phyloP scores from a whole-genome alignment of 352 stramenopile genomes.

The Globisporangium splendens region DNA sequence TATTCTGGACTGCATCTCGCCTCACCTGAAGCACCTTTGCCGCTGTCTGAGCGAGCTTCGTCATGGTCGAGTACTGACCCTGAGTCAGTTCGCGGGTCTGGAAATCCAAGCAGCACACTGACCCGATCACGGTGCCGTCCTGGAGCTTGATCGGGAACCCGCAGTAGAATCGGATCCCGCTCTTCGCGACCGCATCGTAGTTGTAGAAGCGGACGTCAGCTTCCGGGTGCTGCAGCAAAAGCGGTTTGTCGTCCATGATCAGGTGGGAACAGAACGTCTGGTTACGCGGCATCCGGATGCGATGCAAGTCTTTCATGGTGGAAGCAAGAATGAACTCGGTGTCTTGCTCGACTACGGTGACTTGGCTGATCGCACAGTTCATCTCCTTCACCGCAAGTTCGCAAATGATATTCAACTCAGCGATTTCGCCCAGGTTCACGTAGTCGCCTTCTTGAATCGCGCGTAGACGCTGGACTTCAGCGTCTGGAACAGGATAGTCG shows the following conservation, averaged over 20 bases:
- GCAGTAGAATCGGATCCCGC: constrained; percentile 50
- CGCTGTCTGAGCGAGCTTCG: no score
- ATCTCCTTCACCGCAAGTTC: constrained; percentile 38
- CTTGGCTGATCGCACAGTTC: constrained; percentile 33
- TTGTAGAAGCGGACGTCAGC: constrained; percentile 5
- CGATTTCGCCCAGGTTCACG: constrained; percentile 31
- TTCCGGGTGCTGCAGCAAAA: constrained; percentile 50
- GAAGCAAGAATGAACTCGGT: constrained; percentile 35
- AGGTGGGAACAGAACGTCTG: constrained; percentile 50
- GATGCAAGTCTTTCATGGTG: constrained; percentile 25
- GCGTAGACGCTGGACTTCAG: constrained; percentile 18
- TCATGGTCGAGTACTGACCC: no score
- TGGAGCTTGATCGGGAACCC: constrained; percentile 38
- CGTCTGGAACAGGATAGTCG: constrained; percentile 17
- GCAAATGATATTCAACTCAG: constrained; percentile 51
- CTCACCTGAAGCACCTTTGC: no score
- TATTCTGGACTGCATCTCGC: no score
- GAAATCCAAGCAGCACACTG: no score
- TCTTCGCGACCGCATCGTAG: constrained; percentile 26
- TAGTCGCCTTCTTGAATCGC: constrained; percentile 32
- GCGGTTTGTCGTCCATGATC: constrained; percentile 39
- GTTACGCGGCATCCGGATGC: constrained; percentile 26
- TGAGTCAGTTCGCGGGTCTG: no score
- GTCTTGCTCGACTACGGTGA: constrained; percentile 40
- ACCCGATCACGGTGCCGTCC: no score